Conservation (phyloP, 2,329 filamentous ascomycete genomes). For the Hymenotorrendiella dingleyae region DNA sequence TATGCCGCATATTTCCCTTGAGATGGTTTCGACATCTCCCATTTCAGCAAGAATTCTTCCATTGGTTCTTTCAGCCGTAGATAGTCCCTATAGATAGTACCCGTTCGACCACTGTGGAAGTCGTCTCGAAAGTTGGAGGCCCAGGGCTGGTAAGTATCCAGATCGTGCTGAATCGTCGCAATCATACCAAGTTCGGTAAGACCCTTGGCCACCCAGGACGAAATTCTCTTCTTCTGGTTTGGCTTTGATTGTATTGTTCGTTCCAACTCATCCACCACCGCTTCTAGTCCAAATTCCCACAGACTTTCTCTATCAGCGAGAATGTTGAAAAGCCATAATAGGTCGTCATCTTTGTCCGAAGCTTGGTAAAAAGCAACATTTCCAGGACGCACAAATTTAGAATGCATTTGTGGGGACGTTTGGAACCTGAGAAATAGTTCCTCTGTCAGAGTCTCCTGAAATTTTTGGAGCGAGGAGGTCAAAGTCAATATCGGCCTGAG, state of each 20-base stretch:
- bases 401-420: slow-evolving; percentile 30
- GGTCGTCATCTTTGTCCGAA: slow-evolving; percentile 3
- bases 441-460: too few relatives aligned
- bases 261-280: slow-evolving; percentile 19
- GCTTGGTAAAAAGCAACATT: slow-evolving; percentile 20
- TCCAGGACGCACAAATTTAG: slow-evolving; percentile 29
- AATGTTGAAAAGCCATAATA: slow-evolving; percentile 11
- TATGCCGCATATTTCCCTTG: too few relatives aligned
- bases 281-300: slow-evolving; percentile 6
- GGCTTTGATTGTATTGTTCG: slow-evolving; percentile 10
- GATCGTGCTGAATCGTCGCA: slow-evolving; percentile 10
- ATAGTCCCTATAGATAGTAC: too few relatives aligned
- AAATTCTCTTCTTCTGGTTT: slow-evolving; percentile 13
- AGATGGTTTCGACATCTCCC: too few relatives aligned
- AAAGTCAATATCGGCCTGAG: too few relatives aligned
- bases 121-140: too few relatives aligned
- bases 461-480: too few relatives aligned
- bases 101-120: too few relatives aligned
- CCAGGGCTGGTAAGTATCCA: slow-evolving; percentile 21
- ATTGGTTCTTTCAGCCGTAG: too few relatives aligned
- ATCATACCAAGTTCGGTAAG: slow-evolving; percentile 16
- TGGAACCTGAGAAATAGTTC: too few relatives aligned
- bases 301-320: slow-evolving; percentile 11
- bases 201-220: slow-evolving; percentile 11
- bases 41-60: too few relatives aligned